These are phyloP conservation scores for Monosporascus sp. DNA, from an alignment of 2,329 filamentous ascomycete species.

Conservation along the genomic window DNA sequence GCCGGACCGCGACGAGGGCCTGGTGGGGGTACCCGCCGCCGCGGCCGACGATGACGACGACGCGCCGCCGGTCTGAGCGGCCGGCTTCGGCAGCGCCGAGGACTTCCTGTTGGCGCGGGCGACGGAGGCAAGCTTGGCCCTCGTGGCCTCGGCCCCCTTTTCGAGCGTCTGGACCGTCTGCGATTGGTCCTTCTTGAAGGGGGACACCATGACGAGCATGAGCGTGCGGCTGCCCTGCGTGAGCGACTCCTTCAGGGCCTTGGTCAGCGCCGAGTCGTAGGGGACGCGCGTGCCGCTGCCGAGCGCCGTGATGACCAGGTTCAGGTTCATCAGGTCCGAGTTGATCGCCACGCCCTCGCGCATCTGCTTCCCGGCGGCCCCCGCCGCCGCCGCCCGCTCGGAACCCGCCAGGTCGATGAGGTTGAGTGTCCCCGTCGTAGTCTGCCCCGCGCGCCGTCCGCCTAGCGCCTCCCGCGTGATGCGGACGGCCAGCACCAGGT, in stretches of 20 bases:
- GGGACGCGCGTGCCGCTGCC: slow-evolving; percentile 79
- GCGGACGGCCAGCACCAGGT: slow-evolving; percentile 73
- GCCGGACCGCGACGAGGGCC: no score
- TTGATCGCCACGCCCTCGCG: slow-evolving; percentile 97
- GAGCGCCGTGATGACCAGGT: slow-evolving; percentile 89
- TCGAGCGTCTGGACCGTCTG: slow-evolving; percentile 15
- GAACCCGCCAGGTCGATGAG: slow-evolving; percentile 93
- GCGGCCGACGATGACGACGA: no score
- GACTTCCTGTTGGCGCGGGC: not conserved
- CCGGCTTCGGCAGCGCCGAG: not conserved
- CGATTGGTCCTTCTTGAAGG: slow-evolving; percentile 73
- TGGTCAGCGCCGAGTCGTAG: slow-evolving; percentile 89
- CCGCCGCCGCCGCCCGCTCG: slow-evolving; percentile 75
- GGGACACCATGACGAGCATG: slow-evolving; percentile 97
- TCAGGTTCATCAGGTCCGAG: slow-evolving; percentile 80
- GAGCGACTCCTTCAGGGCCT: slow-evolving; percentile 85
- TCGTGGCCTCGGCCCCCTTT: slow-evolving; percentile 13
- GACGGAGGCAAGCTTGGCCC: slow-evolving; percentile 7
- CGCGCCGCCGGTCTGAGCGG: no score
- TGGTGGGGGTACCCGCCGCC: no score
- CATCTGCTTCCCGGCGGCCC: slow-evolving; percentile 75
- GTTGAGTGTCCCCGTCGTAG: slow-evolving; percentile 84
- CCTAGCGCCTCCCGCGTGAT: slow-evolving; percentile 29
- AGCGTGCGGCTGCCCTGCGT: slow-evolving; percentile 91
- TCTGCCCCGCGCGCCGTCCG: slow-evolving; percentile 63